Conservation (phyloP, 306 rosid genomes). For the Macrotyloma uniflorum region DNA sequence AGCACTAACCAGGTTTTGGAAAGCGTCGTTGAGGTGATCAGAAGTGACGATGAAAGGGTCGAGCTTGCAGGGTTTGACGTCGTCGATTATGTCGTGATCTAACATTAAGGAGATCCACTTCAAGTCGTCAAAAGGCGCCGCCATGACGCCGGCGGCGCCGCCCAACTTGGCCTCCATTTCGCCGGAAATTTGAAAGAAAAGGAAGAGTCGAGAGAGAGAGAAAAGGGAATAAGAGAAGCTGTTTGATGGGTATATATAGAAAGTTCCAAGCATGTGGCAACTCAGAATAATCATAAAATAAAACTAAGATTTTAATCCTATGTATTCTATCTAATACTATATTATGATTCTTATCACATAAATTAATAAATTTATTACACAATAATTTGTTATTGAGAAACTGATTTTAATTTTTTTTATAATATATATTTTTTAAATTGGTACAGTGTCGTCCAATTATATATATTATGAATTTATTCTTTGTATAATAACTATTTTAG, state of each 20-base stretch:
- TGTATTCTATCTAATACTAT: no score
- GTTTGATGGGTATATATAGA: conserved; percentile 47
- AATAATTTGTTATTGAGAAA: no score
- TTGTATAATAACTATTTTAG: not conserved
- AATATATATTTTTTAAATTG: no score
- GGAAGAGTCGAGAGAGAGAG: conserved; percentile 29
- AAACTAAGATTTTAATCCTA: no score
- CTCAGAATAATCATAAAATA: not conserved
- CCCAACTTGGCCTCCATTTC: conserved; percentile 47
- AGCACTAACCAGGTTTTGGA: conserved; percentile 60
- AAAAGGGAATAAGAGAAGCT: conserved; percentile 42
- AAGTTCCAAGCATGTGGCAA: not conserved
- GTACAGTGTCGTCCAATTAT: not conserved
- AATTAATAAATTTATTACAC: no score
- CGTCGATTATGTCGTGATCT: conserved; percentile 4
- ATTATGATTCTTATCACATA: no score
- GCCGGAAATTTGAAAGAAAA: conserved; percentile 29
- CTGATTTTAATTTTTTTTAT: no score
- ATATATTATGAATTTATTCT: not conserved
- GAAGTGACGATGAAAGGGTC: conserved; percentile 43
- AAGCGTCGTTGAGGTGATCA: conserved; percentile 36
- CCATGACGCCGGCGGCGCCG: not conserved
- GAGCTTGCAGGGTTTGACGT: conserved; percentile 41
- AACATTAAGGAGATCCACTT: conserved; percentile 55
- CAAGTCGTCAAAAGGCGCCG: conserved; percentile 35